These are phyloP conservation scores for Brassica napus DNA, from an alignment of 345 rosid genomes.

Conservation along the genomic window DNA sequence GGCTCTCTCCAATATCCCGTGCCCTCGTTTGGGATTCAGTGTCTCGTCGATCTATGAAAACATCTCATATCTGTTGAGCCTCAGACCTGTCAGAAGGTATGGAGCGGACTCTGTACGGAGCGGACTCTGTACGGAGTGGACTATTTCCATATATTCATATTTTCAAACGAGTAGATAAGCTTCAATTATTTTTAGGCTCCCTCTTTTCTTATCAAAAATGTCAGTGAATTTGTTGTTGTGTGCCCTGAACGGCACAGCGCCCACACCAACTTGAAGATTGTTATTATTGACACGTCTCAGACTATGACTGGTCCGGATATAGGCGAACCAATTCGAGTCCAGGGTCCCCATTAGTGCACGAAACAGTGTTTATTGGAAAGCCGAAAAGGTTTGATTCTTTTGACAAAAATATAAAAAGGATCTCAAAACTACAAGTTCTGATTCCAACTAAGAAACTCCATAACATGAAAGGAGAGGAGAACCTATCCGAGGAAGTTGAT, in stretches of 20 bases:
- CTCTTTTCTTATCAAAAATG: background rate
- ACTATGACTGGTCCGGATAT: background rate
- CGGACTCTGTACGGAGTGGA: no score
- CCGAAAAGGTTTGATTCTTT: background rate
- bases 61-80: no score
- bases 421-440: slow-evolving; percentile 24
- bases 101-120: no score
- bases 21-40: no score
- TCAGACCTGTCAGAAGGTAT: no score
- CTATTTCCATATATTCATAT: background rate
- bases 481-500: slow-evolving; percentile 73
- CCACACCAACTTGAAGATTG: slow-evolving; percentile 23
- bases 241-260: slow-evolving; percentile 15
- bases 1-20: no score
- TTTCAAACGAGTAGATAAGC: slow-evolving; percentile 18
- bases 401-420: background rate
- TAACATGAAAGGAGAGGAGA: slow-evolving; percentile 12
- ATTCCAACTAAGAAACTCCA: slow-evolving; percentile 21
- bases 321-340: background rate
- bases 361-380: background rate
- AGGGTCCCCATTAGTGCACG: slow-evolving; percentile 8
- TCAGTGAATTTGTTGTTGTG: background rate
- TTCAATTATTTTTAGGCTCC: slow-evolving; percentile 28
- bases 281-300: slow-evolving; percentile 5
- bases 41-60: no score